Percentiles rank a stretch among this genome's conserved stretches.
phyloP scores from a whole-genome alignment of 106 monocot species.

The Dioscorea alata region DNA sequence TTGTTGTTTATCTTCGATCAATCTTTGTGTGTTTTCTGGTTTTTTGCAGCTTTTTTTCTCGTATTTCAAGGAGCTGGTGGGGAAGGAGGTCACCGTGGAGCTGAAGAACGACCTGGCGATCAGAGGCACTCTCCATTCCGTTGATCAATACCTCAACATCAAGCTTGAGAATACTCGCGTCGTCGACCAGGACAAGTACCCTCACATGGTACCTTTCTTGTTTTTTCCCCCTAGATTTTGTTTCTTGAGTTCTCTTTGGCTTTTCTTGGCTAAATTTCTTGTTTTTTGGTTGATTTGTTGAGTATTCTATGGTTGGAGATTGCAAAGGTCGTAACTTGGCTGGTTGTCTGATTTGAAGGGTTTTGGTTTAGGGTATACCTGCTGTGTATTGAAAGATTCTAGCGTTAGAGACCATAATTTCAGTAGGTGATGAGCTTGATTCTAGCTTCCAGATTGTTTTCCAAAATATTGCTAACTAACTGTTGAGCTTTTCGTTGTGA shows the following conservation, averaged over 20 bases:
- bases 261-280: neutral
- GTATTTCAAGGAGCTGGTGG: conserved; percentile 97
- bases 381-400: too few relatives aligned
- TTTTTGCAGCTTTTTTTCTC: conserved; percentile 84
- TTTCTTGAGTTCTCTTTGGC: neutral
- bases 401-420: too few relatives aligned
- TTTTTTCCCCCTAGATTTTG: neutral
- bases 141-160: conserved; percentile 98
- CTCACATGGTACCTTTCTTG: conserved; percentile 67
- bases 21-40: too few relatives aligned
- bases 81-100: conserved; percentile 99
- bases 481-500: too few relatives aligned
- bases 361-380: too few relatives aligned
- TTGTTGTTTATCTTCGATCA: too few relatives aligned
- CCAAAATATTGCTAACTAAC: too few relatives aligned
- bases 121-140: conserved; percentile 83
- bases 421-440: too few relatives aligned
- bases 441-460: too few relatives aligned
- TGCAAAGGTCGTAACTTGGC: too few relatives aligned
- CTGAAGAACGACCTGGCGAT: conserved; percentile 98
- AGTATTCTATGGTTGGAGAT: too few relatives aligned
- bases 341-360: too few relatives aligned
- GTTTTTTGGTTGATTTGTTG: neutral
- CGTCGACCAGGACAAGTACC: conserved; percentile 94
- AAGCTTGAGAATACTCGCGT: conserved; percentile 97